Conservation (phyloP, 1,284 basidiomycete species). For the Erythrobasidium hasegawianum region DNA sequence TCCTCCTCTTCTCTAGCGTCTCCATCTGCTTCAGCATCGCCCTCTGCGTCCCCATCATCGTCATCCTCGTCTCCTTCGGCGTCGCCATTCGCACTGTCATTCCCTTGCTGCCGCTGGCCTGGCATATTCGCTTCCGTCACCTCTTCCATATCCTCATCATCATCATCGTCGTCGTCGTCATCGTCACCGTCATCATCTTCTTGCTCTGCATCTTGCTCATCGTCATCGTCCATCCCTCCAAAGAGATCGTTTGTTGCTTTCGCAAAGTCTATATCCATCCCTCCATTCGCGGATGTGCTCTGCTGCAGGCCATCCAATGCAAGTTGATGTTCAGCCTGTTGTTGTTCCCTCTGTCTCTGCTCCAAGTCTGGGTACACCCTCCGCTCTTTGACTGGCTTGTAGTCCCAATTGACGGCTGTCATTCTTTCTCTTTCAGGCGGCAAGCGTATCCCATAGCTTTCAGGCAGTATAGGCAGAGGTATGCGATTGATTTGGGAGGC, state of each 20-base stretch:
- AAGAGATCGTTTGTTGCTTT: neutral
- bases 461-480: conserved; percentile 86
- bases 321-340: neutral
- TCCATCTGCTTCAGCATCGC: conserved; percentile 63
- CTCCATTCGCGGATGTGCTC: neutral
- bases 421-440: conserved; percentile 78
- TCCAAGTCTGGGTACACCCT: conserved; percentile 19
- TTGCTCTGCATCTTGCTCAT: conserved; percentile 38
- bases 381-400: conserved; percentile 59
- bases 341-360: conserved; percentile 3
- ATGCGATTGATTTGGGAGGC: conserved; percentile 85
- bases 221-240: conserved; percentile 25
- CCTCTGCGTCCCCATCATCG: conserved; percentile 59
- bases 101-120: conserved; percentile 28
- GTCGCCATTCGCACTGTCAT: conserved; percentile 39
- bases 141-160: conserved; percentile 43
- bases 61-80: conserved; percentile 56
- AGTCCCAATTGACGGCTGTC: conserved; percentile 85
- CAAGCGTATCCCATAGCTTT: conserved; percentile 87
- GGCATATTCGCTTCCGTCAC: conserved; percentile 29
- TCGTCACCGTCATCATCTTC: conserved; percentile 29
- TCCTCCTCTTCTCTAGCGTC: conserved; percentile 13
- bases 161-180: conserved; percentile 41
- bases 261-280: conserved; percentile 19
- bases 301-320: neutral